These are phyloP conservation scores for Umbelopsis ramanniana DNA, from an alignment of 192 early-diverging fungal genomes.

Conservation along the genomic window DNA sequence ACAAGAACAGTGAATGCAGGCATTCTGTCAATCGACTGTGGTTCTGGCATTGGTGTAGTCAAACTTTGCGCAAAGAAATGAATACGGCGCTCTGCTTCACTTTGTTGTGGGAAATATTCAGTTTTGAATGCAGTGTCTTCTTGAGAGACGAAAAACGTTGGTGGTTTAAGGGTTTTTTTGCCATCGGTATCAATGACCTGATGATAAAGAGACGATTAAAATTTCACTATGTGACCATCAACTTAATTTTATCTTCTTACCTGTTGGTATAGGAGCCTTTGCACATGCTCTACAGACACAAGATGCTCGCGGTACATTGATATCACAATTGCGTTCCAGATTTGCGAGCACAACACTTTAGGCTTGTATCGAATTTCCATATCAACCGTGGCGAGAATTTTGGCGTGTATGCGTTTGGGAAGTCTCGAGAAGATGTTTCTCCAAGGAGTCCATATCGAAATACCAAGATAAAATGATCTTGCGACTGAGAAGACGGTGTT, in stretches of 20 bases:
- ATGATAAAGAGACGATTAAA: not conserved
- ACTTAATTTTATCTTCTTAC: conserved; percentile 39
- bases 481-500: conserved; percentile 80
- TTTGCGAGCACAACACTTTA: conserved; percentile 77
- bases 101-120: conserved; percentile 73
- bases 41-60: conserved; percentile 78
- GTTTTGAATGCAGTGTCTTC: conserved; percentile 74
- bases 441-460: conserved; percentile 86
- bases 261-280: conserved; percentile 76
- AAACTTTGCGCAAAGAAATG: conserved; percentile 87
- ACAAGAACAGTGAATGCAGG: conserved; percentile 84
- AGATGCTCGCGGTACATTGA: conserved; percentile 85
- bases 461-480: conserved; percentile 74
- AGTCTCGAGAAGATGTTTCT: conserved; percentile 77
- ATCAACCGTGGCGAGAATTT: conserved; percentile 70
- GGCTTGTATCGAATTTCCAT: conserved; percentile 81
- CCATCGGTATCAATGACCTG: conserved; percentile 48
- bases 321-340: conserved; percentile 86
- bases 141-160: conserved; percentile 78
- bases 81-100: conserved; percentile 84
- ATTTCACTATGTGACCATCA: not conserved
- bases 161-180: conserved; percentile 70
- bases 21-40: conserved; percentile 81
- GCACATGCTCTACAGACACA: conserved; percentile 74
- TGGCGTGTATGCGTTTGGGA: conserved; percentile 81